Evolutionary conservation across 306 rosid genomes (phyloP).

Genomic region (Delonix regia): DNA sequence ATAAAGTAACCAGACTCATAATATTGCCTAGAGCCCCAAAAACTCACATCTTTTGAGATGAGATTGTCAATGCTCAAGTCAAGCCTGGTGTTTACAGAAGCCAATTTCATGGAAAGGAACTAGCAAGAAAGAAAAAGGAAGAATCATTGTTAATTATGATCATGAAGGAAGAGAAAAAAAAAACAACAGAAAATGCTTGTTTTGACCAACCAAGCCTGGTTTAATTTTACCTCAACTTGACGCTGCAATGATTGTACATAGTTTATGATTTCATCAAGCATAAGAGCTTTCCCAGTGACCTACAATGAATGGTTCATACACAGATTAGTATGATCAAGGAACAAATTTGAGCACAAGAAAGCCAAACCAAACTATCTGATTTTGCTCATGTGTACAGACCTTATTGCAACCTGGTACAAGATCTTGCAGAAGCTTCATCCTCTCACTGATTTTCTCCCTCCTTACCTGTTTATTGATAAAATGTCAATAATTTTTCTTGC

Average conservation of each 20-base stretch:
- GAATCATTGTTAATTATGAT: conserved; percentile 6
- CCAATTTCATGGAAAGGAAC: conserved; percentile 95
- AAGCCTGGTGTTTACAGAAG: conserved; percentile 88
- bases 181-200: background rate
- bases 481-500: conserved; percentile 31
- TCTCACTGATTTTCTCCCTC: conserved; percentile 97
- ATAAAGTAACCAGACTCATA: conserved; percentile 30
- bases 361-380: background rate
- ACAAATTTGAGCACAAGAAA: conserved; percentile 32
- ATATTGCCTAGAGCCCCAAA: conserved; percentile 29
- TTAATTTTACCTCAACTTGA: conserved; percentile 91
- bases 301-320: conserved; percentile 34
- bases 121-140: conserved; percentile 36
- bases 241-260: conserved; percentile 97
- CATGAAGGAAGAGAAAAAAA: background rate
- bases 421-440: conserved; percentile 97
- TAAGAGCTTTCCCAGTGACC: conserved; percentile 97
- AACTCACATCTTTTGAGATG: conserved; percentile 82
- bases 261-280: conserved; percentile 97
- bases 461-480: conserved; percentile 61
- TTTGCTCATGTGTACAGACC: conserved; percentile 44
- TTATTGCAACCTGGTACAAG: conserved; percentile 97
- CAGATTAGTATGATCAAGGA: conserved; percentile 26
- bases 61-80: conserved; percentile 72
- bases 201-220: background rate